Evolutionary conservation across 2,329 filamentous ascomycete species (phyloP), one percentile per base, ranked within the genome.

Genomic region (Diaporthe citri): DNA sequence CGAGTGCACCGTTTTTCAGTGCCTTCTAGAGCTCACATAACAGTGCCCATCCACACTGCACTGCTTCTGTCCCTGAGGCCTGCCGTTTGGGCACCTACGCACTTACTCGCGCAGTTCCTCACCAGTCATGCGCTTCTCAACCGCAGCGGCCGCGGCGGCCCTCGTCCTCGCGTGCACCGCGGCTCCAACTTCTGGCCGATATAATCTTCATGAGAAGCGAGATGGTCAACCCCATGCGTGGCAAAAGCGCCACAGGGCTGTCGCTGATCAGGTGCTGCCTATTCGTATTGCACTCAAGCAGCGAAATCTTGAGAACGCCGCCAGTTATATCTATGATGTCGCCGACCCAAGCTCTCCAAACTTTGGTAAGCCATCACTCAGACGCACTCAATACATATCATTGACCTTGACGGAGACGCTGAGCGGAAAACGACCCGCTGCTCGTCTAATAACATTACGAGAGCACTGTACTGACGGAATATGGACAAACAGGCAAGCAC

Each of bases 401-500:
- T n/a, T n/a, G n/a, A n/a, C n/a, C n/a, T n/a, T n/a, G n/a, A n/a
- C 4, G 7, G 22, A 28, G 22, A 3, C 13, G 7, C 17, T 3
- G 20, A 51, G 20, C 22, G 17, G 36, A 20, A 2, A 12, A 15
- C 36, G 36, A 28, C 6, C 2, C 4, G n/a, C 10, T 20, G 43
- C 43, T 48, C 43, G 25, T 48, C 17, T 17, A n/a, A 0, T 1
- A 7, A n/a, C 31, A 51, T n/a, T 22, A 15, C n/a, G 76, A 80
- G 8, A 78, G 80, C 70, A 80, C 80, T 2, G 66, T 74, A 13
- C 81, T 81, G 4, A 8, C 77, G 2, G 80, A 81, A 48, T 85
- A 46, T 86, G 83, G 75, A 84, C 83, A 46, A 82, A 25, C n/a
- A 67, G 64, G 64, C 46, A 67, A 85, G 72, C 82, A 86, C 77